Base-by-base conservation (phyloP, 352 stramenopile genomes). In the Globisporangium uncinulatum region DNA sequence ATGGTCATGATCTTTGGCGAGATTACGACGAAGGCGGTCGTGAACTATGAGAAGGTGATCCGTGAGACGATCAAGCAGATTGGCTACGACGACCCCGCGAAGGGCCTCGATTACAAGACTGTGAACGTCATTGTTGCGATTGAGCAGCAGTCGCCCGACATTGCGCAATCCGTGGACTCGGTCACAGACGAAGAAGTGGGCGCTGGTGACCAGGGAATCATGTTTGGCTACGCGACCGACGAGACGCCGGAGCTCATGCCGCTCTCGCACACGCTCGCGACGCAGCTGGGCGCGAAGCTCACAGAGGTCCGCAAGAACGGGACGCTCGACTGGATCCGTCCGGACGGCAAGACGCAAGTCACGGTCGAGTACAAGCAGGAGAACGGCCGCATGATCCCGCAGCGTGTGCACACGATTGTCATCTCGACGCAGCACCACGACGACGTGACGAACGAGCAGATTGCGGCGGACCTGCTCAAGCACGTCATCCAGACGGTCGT, bases 1-100 rank as follows among this genome's bases (percentile, higher is more conserved):
- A 99, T 99, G 89, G 96, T 99, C 62, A 99, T 99, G 96, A 98
- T 99, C 69, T 99, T 99, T 70, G 97, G 97, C 59, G 97, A 99
- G 86, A 99, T 99, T 76, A 99, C 95, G 62, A 99, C 97, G 55
- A 97, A 96, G 67, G 96, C 97, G 54, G 98, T 96, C 45, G 96
- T 99, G 46, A 99, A 99, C 80, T 99, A 99, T 84, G 97, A 99
- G 78, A 96, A 98, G 78, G 87, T 98, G 46, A 98, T 99, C 64
- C 97, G 97, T 55, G 96, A 99, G 69, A 97, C 96, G 9, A 96
- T 99, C 74, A 98, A 98, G 76, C 91, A 98, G 69, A 99, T 99
- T 57, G 97, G 97, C 49, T 99, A 99, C 81, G 97, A 99, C 71
- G 94, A 99, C 74, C 92, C 94, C 4, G 96, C 94, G 70, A 99